A percentile compares a stretch with the other conserved stretches of the same genome.
These are phyloP conservation scores for Monilinia aucupariae DNA, from an alignment of 2,329 filamentous ascomycete genomes.

Conservation along the genomic window DNA sequence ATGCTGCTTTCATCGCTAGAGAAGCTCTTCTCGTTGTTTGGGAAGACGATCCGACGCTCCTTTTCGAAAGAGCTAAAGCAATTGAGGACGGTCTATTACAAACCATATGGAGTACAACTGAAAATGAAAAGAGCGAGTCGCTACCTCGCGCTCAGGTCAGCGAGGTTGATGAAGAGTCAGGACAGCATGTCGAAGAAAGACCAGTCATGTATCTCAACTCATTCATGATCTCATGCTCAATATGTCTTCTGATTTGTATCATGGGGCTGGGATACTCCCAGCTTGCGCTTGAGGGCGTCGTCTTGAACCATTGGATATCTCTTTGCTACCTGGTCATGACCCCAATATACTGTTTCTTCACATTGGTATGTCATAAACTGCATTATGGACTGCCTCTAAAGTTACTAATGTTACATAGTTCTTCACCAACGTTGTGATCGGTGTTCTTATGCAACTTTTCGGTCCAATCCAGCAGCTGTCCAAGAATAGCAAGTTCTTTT, in stretches of 20 bases:
- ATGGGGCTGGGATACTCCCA: constrained; percentile 66
- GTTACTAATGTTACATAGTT: constrained; percentile 40
- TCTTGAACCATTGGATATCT: constrained; percentile 58
- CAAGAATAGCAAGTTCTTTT: constrained; percentile 77
- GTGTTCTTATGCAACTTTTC: constrained; percentile 68
- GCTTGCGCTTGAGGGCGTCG: constrained; percentile 61
- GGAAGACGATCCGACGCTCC: constrained; percentile 72
- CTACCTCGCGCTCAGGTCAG: constrained; percentile 43
- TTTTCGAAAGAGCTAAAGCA: constrained; percentile 62
- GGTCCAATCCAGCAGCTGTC: constrained; percentile 69
- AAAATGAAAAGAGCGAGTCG: constrained; percentile 51
- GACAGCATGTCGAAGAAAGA: constrained; percentile 58
- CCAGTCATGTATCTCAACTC: constrained; percentile 66
- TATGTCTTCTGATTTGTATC: constrained; percentile 59
- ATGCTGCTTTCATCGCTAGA: constrained; percentile 69
- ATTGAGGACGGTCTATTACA: constrained; percentile 76
- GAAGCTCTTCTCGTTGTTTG: constrained; percentile 70
- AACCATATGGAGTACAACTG: constrained; percentile 63
- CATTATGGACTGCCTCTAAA: not conserved
- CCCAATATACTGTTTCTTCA: constrained; percentile 74
- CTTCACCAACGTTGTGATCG: constrained; percentile 72
- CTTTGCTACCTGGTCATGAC: constrained; percentile 60
- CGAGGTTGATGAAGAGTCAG: constrained; percentile 68
- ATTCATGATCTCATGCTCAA: constrained; percentile 59
- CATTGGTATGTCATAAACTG: constrained; percentile 40